Base-by-base conservation (phyloP, 2,329 filamentous ascomycete genomes). In the Aureobasidium sp. region DNA sequence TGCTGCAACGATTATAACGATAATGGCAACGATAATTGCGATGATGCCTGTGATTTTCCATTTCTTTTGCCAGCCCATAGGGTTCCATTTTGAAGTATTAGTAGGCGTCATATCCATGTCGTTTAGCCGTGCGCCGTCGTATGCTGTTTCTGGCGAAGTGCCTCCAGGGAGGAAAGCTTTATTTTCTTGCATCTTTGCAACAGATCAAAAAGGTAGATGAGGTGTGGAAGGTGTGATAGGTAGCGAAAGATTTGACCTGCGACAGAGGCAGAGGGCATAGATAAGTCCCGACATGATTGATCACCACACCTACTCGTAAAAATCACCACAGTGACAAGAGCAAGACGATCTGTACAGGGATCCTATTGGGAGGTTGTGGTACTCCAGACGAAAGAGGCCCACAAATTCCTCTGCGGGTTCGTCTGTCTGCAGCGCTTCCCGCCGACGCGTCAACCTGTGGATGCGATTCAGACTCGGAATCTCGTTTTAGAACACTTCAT, bases 1-100 rank as follows among this genome's bases (percentile, higher is more conserved):
- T 14, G 68, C 69, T 36, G 67, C 69, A 41, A 71, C 61, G 34
- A 71, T 65, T 27, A 71, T 67, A 14, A 53, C 67, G 22, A 66
- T 65, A 12, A 71, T 63, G 8, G 68, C 41, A 14, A 67, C 44
- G 9, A 68, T 52, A 1, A 61, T 64, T 14, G 55, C 65, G 22
- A 65, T 34, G 9, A 66, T 64, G n/a, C 56, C 64, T 29, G 67
- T 45, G 22, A 63, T 47, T 8, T 65, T 66, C 37, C 63, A 66
- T 45, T 63, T 49, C 61, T 64, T 67, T 1, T 65, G 65, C 70
- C 70, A 69, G 22, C 64, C 65, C 47, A 47, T 65, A 1, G 69
- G 69, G 36, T 68, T 64, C 69, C 67, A 69, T 64, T 64, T 66
- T 15, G 69, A 70, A 22, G 51, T 44, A 25, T 25, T 25, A 9